Evolutionary conservation across 371 early-diverging fungal genomes (phyloP), one percentile per base, ranked within the genome.

Genomic region (Chytridium lagenaria): DNA sequence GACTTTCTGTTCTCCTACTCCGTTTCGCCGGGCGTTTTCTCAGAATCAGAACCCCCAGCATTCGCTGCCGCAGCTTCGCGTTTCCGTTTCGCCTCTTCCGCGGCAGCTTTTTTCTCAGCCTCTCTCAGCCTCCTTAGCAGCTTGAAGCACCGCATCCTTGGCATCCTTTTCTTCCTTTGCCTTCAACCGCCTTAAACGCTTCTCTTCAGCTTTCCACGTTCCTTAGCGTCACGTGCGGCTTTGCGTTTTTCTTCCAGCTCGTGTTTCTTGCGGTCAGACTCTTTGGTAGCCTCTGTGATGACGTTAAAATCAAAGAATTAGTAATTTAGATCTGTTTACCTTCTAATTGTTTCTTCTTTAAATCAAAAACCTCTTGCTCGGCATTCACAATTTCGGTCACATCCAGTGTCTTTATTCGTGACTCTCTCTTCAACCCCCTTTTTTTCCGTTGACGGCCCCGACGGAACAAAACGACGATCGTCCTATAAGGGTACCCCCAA

Each of bases 161-260:
- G 68, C 76, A 23, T 71, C 51, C 40, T 37, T 50, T 33, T 76
- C 76, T 3, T 67, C 59, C 40, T 76, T 68, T 23, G 28, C n/a
- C 67, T 66, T 66, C 15, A n/a, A 2, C 15, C 44, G 5, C 28
- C 44, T 66, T 37, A 37, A 44, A 7, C 67, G 38, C 70, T 76
- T 76, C 39, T 26, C 50, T 33, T 76, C 76, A 28, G 57, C 31
- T 26, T 66, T 71, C 3, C 39, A 44, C 68, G n/a, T n/a, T 71
- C 71, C 10, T 36, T 37, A 15, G 38, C 49, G 5, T 66, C 67
- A 15, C 31, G 26, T 31, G 61, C 69, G 26, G 72, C 72, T 33
- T 49, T 15, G 37, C 51, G 23, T 31, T 68, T 66, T 12, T 71
- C 76, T 40, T 76, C 76, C 1, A 59, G 34, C 19, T 76, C 76